Evolutionary conservation across 2,329 filamentous ascomycete genomes (phyloP), one percentile per base, ranked within the genome.

Genomic region (Seiridium unicorne): DNA sequence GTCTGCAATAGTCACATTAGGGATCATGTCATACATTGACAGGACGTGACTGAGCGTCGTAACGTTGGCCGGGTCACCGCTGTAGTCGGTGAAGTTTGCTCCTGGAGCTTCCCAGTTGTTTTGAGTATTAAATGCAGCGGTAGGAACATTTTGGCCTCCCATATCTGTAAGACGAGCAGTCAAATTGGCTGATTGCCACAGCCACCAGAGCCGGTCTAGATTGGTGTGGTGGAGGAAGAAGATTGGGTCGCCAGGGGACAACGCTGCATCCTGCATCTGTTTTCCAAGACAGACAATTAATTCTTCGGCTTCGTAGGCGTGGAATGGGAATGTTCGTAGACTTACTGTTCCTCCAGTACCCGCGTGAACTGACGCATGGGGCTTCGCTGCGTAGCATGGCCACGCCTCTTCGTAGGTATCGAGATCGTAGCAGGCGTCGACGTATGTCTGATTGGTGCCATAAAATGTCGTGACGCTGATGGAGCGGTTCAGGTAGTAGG

Each of bases 241-340:
- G 5, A 73, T 18, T 0, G 71, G 71, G 55, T 72, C 70, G 81
- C 82, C 26, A 1, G 69, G 66, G 38, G 58, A 61, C 26, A 59
- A 59, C n/a, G 55, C 64, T 11, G 61, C 48, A 18, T 67, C 62
- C 8, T 54, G 36, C 60, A 68, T 64, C 58, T 63, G 55, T 42
- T 44, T 32, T 53, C 2, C 13, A 26, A 3, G 9, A 10, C 7
- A n/a, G 10, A 13, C 4, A 32, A 44, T 10, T n/a, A 42, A 44
- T n/a, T 44, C 9, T n/a, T 44, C 26, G 13, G 36, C 10, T 32
- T 42, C 9, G 26, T 8, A 53, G 34, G 34, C 10, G n/a, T 40
- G 32, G 49, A 13, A 35, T 53, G 35, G 34, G 51, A 34, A 1
- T 10, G 13, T 6, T 31, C 26, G 36, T 44, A n/a, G 38, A 4